phyloP scores from a whole-genome alignment of 768 basidiomycete genomes.

The Calocybe cyanea region DNA sequence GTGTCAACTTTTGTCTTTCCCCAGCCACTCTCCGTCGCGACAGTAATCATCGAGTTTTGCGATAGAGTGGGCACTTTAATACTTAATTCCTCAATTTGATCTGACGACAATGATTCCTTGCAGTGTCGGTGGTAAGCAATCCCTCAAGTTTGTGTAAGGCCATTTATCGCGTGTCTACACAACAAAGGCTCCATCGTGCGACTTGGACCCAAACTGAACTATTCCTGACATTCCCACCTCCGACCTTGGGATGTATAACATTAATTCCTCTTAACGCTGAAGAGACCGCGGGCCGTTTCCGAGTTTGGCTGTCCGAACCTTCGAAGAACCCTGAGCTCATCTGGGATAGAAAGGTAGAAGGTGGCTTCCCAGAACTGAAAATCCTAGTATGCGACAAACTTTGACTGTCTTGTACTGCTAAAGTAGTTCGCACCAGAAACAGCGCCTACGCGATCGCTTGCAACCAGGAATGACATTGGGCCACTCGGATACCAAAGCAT shows the following conservation, averaged over 20 bases:
- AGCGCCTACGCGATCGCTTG: conserved; percentile 77
- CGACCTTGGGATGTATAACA: conserved; percentile 60
- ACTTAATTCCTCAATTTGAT: too few relatives aligned
- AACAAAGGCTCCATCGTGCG: conserved; percentile 81
- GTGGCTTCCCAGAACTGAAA: conserved; percentile 91
- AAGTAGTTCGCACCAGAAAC: conserved; percentile 55
- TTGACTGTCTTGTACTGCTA: neutral
- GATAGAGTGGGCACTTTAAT: conserved; percentile 59
- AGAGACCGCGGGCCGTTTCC: conserved; percentile 86
- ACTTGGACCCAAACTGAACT: conserved; percentile 94
- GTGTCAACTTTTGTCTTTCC: conserved; percentile 57
- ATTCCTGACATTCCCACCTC: conserved; percentile 86
- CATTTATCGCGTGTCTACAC: neutral
- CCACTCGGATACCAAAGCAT: conserved; percentile 71
- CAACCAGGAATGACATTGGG: conserved; percentile 82
- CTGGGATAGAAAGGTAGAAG: conserved; percentile 91
- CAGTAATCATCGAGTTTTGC: conserved; percentile 88
- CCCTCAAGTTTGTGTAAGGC: neutral
- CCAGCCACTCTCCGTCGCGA: conserved; percentile 36
- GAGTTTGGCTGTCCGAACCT: conserved; percentile 72
- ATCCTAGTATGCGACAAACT: conserved; percentile 46
- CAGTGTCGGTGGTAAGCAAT: conserved; percentile 78
- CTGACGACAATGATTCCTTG: neutral
- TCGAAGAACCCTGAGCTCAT: conserved; percentile 43
- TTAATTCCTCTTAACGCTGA: conserved; percentile 73